Evolutionary conservation across 306 rosid genomes (phyloP), one percentile per base, ranked within the genome.

Genomic region (Cucumis melo): DNA sequence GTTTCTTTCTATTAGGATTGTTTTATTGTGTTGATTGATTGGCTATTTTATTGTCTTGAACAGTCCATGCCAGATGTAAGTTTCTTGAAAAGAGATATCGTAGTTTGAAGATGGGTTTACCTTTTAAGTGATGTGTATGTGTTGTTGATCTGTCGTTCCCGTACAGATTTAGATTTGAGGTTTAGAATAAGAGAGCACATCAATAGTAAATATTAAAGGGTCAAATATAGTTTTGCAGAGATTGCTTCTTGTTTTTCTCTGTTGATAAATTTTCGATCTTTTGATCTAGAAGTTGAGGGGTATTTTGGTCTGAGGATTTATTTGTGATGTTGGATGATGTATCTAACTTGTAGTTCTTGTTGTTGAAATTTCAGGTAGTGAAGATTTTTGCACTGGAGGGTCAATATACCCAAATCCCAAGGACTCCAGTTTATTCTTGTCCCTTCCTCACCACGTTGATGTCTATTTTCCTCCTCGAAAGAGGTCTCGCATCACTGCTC

Each of bases 391-490:
- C 86, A 79, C 85, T 67, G 89, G 92, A 80, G 95, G 96, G 41
- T 78, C 96, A n/a, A 82, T 90, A 23, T 95, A 88, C 77, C 72
- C 90, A 57, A 92, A 87, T 79, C 98, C 93, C 46, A 95, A 92
- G 87, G 98, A 92, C 61, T 73, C 92, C 0, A 77, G 81, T 81
- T 89, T 84, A 82, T 86, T 92, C 82, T 80, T 92, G 87, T 85
- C 99, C 48, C 99, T 83, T 82, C 91, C 96, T 55, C 83, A 19
- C 63, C 89, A 75, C 27, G 89, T 85, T 66, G 95, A 89, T 80
- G 79, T 81, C 76, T 87, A 83, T 81, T 87, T 76, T 55, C 97
- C 97, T 53, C 81, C 87, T 41, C 83, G 74, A 81, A 95, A 95
- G 88, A 89, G 93, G 79, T 88, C 96, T 75, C 96, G 97, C 59